Conservation (phyloP, 2,329 filamentous ascomycete species). For the Sporothrix brunneoviolacea region DNA sequence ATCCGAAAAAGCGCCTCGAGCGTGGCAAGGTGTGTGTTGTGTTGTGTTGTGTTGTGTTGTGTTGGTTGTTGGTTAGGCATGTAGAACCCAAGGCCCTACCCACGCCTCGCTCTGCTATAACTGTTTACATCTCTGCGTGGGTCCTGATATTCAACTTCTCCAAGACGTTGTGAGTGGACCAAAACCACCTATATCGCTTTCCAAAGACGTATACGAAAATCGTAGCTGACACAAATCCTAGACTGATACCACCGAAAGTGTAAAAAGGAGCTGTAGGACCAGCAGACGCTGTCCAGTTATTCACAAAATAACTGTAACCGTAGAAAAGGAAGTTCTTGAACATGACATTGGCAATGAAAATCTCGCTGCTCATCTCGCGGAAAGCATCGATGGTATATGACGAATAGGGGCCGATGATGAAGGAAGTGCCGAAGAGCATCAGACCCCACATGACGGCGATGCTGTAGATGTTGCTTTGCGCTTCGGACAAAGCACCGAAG, state of each 20-base stretch:
- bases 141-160: background rate
- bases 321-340: slow-evolving; percentile 1
- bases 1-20: no score
- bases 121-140: background rate
- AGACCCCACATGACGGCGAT: slow-evolving; percentile 1
- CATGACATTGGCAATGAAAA: background rate
- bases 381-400: background rate
- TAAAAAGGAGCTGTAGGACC: background rate
- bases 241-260: background rate
- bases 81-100: no score
- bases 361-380: background rate
- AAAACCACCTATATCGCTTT: background rate
- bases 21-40: no score
- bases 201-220: background rate
- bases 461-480: background rate
- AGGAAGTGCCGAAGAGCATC: background rate
- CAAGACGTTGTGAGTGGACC: background rate
- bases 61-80: no score
- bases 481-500: background rate
- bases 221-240: background rate
- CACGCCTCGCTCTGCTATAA: background rate
- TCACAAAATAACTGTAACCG: background rate
- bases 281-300: background rate
- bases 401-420: background rate
- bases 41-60: no score